Evolutionary conservation across 2,329 filamentous ascomycete genomes (phyloP), one percentile per base, ranked within the genome.

Genomic region (Taxawa tesnikishii): DNA sequence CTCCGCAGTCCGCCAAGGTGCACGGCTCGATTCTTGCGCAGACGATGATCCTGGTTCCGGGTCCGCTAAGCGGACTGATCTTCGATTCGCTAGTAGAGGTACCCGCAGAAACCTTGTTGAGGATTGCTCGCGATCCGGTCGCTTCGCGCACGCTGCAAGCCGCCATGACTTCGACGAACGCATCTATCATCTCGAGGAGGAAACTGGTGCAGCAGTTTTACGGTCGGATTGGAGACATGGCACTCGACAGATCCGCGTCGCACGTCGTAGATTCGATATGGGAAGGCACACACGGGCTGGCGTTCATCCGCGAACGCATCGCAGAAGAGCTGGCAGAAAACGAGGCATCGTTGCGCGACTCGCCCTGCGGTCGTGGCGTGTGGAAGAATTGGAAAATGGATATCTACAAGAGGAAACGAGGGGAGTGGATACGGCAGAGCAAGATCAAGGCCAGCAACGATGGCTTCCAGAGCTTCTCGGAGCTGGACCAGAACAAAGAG

Each of bases 21-120:
- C 87, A 98, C 59, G 83, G 80, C 38, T 84, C 83, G 13, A 68
- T 94, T 28, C 69, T 98, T 16, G 77, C 82, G 6, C 78, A 90
- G 39, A 63, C 80, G 4, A 79, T 98, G 63, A 73, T 96, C 31
- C 61, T 71, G 6, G 77, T 83, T 15, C 72, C 81, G 0, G 83
- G 83, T 1, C 56, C 69, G 1, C 63, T 87, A 2, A 68, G 72
- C 35, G 73, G 73, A 31, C 67, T 87, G 8, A 70, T 93, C 18
- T 83, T 90, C 50, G 70, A 76, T 38, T 56, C 60, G 4, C 47
- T 67, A 2, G 42, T 60, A 65, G 8, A 52, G 59, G 28, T 70
- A 64, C 32, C 68, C 61, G 14, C 64, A 77, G 33, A 52, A 5
- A 51, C 59, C 5, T 49, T 62, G 1, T 51, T 83, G 18, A 62